Percentiles rank a stretch among this genome's conserved stretches.
These are phyloP conservation scores for Phaeoacremonium minimum DNA, from an alignment of 2,329 filamentous ascomycete genomes.

Conservation along the genomic window DNA sequence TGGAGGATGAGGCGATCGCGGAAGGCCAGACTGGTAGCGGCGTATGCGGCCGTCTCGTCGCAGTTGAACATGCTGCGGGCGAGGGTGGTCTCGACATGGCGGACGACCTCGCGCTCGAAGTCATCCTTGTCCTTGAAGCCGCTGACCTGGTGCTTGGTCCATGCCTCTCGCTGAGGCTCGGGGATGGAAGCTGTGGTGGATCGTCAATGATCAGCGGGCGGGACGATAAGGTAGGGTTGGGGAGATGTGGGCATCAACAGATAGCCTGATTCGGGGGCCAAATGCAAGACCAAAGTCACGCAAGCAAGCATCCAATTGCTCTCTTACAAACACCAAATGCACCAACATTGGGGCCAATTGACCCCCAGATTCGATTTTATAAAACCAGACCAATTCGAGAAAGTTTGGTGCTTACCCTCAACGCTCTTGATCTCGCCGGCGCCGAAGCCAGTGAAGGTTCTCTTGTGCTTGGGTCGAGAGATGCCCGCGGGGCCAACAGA, in stretches of 20 bases:
- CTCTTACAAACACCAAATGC: no score
- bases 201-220: slow-evolving; percentile 6
- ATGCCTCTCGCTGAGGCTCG: slow-evolving; percentile 80
- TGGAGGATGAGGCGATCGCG: slow-evolving; percentile 88
- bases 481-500: slow-evolving; percentile 82
- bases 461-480: slow-evolving; percentile 88
- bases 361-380: no score
- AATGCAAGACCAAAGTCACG: no score
- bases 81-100: slow-evolving; percentile 93
- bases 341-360: no score
- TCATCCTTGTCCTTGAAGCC: slow-evolving; percentile 77
- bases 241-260: no score
- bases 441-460: slow-evolving; percentile 93
- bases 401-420: slow-evolving; percentile 59
- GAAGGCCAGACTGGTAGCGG: slow-evolving; percentile 86
- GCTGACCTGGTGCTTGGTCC: slow-evolving; percentile 58
- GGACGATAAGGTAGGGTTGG: no score
- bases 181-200: slow-evolving; percentile 66
- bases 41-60: slow-evolving; percentile 90
- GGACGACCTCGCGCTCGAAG: slow-evolving; percentile 82
- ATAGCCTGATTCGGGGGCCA: no score
- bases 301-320: no score
- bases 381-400: no score
- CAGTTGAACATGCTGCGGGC: slow-evolving; percentile 98
- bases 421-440: slow-evolving; percentile 88